Base-by-base conservation (phyloP, 148 eudicot genomes). In the Pouteria glomerata region DNA sequence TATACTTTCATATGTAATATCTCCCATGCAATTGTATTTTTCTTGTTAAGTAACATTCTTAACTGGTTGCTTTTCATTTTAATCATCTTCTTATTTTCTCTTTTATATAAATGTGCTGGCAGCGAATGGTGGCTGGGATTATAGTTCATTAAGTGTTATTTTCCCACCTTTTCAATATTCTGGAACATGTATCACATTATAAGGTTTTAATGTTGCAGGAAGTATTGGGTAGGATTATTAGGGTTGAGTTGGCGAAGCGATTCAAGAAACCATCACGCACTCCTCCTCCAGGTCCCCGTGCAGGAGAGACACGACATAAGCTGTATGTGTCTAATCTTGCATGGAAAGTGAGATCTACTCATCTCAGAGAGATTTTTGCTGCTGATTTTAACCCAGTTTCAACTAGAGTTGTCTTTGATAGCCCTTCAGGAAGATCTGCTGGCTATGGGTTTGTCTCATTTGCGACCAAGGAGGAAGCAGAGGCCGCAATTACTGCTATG, bases 391-490 rank as follows among this genome's bases (percentile, higher is more conserved):
- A 73, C 47, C 96, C 89, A 69, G 84, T 89, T 73, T 83, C 96
- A 27, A 81, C 81, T 31, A 85, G 91, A 79, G 96, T 94, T 73
- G 84, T 91, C 48, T 94, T 94, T 50, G 89, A 85, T 50, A 82
- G 72, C 77, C 78, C 88, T 61, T 79, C 87, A 14, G 88, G 87
- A 73, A 86, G 80, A 80, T 84, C 98, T 77, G 96, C 95, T 69
- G 98, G 97, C 12, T 94, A 94, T 77, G 98, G 97, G 3, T 94
- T 94, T 79, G 97, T 89, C 69, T 85, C 91, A n/a, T 94, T 91
- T 78, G 74, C 77, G 74, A 83, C 93, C 8, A 87, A 74, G 75
- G 97, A 91, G 77, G 97, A 94, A 82, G 97, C 98, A 0, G 93
- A 91, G 68, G 56, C 86, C 77, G 98, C 93, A 18, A 72, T 94